These are phyloP conservation scores for Epichloe bromicola DNA, from an alignment of 2,329 filamentous ascomycete species.

Conservation along the genomic window DNA sequence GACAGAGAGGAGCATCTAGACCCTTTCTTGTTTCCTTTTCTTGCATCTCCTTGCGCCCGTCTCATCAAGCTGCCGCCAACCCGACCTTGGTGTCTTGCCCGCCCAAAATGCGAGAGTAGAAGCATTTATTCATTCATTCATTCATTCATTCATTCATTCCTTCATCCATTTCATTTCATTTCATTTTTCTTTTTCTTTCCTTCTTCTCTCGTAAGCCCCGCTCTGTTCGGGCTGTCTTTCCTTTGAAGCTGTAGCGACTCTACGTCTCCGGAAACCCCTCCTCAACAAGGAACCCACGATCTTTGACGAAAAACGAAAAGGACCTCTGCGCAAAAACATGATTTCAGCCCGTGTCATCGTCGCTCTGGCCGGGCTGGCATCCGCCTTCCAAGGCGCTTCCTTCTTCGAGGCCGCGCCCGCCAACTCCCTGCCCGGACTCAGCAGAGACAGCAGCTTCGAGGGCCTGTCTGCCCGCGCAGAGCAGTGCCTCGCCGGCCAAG, in stretches of 20 bases:
- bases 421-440: not conserved
- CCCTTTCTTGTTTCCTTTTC: too few species aligned
- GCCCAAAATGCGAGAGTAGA: not conserved
- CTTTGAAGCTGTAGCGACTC: not conserved
- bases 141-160: too few species aligned
- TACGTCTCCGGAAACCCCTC: too few species aligned
- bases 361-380: not conserved
- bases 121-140: not conserved
- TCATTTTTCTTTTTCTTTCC: not conserved
- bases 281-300: not conserved
- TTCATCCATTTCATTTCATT: not conserved
- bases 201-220: not conserved
- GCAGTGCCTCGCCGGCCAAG: not conserved
- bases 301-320: not conserved
- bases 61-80: not conserved
- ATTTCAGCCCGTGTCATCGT: not conserved
- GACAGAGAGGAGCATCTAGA: not conserved
- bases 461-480: not conserved
- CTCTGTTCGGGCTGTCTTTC: not conserved
- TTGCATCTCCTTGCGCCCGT: not conserved
- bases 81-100: not conserved
- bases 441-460: not conserved
- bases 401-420: not conserved
- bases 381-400: not conserved
- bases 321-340: not conserved